Base-by-base conservation (phyloP, 139 green algal species). In the Desmodesmus armatus region DNA sequence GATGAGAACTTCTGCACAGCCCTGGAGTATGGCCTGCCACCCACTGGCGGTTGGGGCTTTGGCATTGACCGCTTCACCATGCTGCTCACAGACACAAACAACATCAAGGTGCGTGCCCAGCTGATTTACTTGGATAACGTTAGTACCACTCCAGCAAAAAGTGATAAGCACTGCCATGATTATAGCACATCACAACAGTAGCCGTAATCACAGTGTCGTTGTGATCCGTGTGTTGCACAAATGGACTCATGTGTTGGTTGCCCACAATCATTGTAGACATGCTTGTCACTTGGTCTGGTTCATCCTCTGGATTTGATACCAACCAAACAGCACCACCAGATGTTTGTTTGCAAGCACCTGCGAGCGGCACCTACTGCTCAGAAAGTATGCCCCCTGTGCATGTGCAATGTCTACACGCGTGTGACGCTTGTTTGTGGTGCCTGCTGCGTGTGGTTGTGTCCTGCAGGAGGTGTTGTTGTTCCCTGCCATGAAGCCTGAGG, bases 381-480 rank as follows among this genome's bases (percentile, higher is more conserved):
- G n/a, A n/a, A n/a, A n/a, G n/a, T n/a, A n/a, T n/a, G n/a, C n/a
- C n/a, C n/a, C n/a, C n/a, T n/a, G n/a, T n/a, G n/a, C n/a, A n/a
- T n/a, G 39, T 5, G 19, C 7, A 35, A 19, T 29, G 39, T 41
- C 58, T 19, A 17, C 40, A 17, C 37, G 29, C 17, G 25, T 51
- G 35, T 67, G 13, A 44, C n/a, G 33, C 0, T 83, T 58, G 1
- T 67, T 29, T 63, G 17, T 47, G 3, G 27, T 47, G 65, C 78
- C 39, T 43, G 80, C 75, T n/a, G n/a, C n/a, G n/a, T n/a, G n/a
- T n/a, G n/a, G n/a, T n/a, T n/a, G n/a, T n/a, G n/a, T n/a, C n/a
- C n/a, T n/a, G n/a, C n/a, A n/a, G n/a, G 91, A 99, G 94, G 96
- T 99, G 58, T 92, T 99, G 67, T 90, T 99, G 58, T 99, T 99